These are phyloP conservation scores for Uronychia setigera DNA, from an alignment of 73 alveolate genomes.

Conservation along the genomic window DNA sequence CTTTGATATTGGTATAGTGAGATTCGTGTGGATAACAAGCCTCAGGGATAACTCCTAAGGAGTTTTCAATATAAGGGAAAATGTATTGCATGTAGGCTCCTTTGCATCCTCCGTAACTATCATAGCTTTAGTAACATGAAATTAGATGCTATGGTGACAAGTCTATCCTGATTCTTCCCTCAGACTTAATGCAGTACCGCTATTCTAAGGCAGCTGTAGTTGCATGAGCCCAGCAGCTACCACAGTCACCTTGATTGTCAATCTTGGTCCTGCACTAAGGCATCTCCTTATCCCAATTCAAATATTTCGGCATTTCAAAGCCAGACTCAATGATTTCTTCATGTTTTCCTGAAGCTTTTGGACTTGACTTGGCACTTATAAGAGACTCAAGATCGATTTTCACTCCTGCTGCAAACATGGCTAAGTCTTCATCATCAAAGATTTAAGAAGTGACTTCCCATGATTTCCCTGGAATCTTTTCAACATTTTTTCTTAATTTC, in stretches of 20 bases:
- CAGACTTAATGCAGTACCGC: conserved; percentile 75
- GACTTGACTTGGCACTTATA: too few relatives aligned
- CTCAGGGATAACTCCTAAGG: neutral
- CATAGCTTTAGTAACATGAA: conserved; percentile 30
- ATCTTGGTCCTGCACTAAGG: neutral
- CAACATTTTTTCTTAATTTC: too few relatives aligned
- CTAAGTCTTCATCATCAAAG: neutral
- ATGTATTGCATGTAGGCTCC: conserved; percentile 53
- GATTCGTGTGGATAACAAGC: conserved; percentile 11
- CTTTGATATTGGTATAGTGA: neutral
- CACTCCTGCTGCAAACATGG: neutral
- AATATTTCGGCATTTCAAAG: neutral
- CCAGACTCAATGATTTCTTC: too few relatives aligned
- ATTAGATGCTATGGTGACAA: conserved; percentile 53
- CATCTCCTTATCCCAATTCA: neutral
- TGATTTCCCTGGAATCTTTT: too few relatives aligned
- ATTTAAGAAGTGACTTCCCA: conserved; percentile 10
- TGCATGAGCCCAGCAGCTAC: conserved; percentile 94
- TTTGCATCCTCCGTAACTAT: conserved; percentile 42
- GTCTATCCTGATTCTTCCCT: conserved; percentile 32
- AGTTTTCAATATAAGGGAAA: conserved; percentile 19
- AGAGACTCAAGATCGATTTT: neutral
- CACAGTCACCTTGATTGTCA: conserved; percentile 57
- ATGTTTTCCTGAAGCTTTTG: too few relatives aligned
- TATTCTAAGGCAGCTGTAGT: conserved; percentile 85